phyloP scores from a whole-genome alignment of 1,284 basidiomycete species.

The Naganishia sp. region DNA sequence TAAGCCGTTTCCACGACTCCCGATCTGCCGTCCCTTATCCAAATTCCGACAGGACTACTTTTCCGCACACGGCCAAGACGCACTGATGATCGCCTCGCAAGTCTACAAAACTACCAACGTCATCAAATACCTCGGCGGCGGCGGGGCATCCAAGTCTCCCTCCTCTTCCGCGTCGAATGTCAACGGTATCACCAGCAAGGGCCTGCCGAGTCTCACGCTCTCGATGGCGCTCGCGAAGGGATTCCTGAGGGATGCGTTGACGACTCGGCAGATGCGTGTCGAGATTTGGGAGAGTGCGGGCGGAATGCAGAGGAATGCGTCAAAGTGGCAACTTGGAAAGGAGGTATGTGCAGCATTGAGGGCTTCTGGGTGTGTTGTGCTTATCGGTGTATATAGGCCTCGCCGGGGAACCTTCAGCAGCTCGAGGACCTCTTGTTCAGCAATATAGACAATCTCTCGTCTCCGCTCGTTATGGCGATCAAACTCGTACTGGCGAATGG shows the following conservation, averaged over 20 bases:
- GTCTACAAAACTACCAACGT: conserved; percentile 84
- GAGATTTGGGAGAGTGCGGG: conserved; percentile 84
- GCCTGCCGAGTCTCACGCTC: conserved; percentile 75
- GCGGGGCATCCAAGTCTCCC: conserved; percentile 29
- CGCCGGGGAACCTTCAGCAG: conserved; percentile 90
- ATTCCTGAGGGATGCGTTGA: conserved; percentile 87
- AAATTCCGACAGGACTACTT: conserved; percentile 68
- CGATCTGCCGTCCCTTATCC: neutral
- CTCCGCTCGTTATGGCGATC: conserved; percentile 89
- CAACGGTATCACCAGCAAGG: conserved; percentile 44
- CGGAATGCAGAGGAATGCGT: conserved; percentile 67
- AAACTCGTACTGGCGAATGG: conserved; percentile 68
- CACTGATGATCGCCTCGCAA: conserved; percentile 74
- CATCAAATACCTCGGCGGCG: conserved; percentile 73
- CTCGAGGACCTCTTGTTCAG: conserved; percentile 92
- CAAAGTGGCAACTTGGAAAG: conserved; percentile 74
- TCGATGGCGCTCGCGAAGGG: conserved; percentile 78
- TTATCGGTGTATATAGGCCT: conserved; percentile 61
- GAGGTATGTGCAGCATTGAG: conserved; percentile 59
- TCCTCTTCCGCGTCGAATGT: conserved; percentile 32
- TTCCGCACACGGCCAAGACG: conserved; percentile 85
- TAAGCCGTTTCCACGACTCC: conserved; percentile 36
- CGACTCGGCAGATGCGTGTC: conserved; percentile 85
- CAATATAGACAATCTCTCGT: conserved; percentile 75
- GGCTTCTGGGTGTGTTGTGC: no score